phyloP scores from a whole-genome alignment of 768 basidiomycete species.

The Naganishia friedmannii region DNA sequence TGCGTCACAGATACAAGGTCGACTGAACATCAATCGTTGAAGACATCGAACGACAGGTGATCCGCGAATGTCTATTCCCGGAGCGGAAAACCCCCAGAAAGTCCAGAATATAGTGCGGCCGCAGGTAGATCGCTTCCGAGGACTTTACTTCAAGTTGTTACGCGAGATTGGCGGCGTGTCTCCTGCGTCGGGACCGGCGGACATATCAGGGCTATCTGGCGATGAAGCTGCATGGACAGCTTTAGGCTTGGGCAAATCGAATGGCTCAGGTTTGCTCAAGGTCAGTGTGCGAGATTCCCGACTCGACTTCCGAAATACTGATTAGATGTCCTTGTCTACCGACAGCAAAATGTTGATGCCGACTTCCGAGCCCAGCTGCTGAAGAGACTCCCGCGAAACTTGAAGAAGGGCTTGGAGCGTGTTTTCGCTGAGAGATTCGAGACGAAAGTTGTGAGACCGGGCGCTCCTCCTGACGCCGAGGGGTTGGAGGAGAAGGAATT shows the following conservation, averaged over 20 bases:
- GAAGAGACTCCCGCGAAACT: constrained; percentile 69
- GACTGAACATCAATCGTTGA: too few relatives aligned
- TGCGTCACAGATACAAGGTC: constrained; percentile 13
- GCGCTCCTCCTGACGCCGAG: constrained; percentile 17
- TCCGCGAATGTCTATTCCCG: constrained; percentile 80
- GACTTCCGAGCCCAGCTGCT: constrained; percentile 70
- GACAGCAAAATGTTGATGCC: constrained; percentile 67
- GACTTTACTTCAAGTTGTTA: constrained; percentile 65
- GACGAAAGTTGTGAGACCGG: constrained; percentile 11
- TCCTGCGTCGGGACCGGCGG: background rate
- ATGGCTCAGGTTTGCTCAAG: constrained; percentile 1
- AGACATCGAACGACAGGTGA: constrained; percentile 59
- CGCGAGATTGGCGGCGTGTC: constrained; percentile 57
- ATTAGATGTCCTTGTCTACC: background rate
- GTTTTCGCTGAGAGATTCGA: constrained; percentile 26
- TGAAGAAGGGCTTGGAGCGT: constrained; percentile 54
- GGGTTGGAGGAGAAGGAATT: constrained; percentile 61
- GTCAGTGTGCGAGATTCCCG: background rate
- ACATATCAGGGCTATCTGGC: background rate
- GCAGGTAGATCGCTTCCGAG: constrained; percentile 74
- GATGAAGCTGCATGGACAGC: constrained; percentile 4
- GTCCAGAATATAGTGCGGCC: constrained; percentile 86
- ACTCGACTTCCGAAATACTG: background rate
- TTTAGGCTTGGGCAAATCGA: background rate
- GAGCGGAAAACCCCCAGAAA: constrained; percentile 90